Evolutionary conservation across 768 basidiomycete genomes (phyloP), one percentile per base, ranked within the genome.

Genomic region (Termitomyces sp.): DNA sequence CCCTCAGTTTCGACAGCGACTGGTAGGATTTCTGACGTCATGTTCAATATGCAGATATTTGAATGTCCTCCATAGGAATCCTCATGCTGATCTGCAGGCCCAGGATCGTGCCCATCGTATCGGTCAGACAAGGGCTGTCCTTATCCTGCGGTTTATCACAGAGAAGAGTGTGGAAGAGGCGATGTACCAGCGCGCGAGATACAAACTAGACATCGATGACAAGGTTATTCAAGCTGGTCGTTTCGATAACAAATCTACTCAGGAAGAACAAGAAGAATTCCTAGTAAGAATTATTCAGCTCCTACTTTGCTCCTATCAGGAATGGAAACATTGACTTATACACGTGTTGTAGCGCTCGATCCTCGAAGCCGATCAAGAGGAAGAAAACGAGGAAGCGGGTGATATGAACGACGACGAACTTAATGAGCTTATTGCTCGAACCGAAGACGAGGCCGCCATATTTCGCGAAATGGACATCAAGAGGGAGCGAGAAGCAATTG

Each of bases 91-190:
- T 87, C 76, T 98, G 60, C 97, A 99, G 73, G 97, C 97, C 13
- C 97, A 99, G 71, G 96, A 99, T 84, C 93, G 95, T 80, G 93
- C 92, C 11, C 96, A 99, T 81, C 95, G 97, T 82, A 99, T 99
- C 66, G 97, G 97, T 58, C 97, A 99, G 70, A 99, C 97, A 58
- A 96, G 95, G 72, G 91, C 94, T 46, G 97, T 99, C 20, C 86
- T 95, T 33, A 98, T 99, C 62, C 79, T 98, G 62, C 87, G 96
- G 60, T 92, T 99, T 71, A 95, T 99, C 69, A 97, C 96, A 4
- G 93, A 97, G 72, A 94, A 94, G 77, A 96, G 94, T 61, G 94
- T 99, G 24, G 97, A 98, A 74, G 97, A 98, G 73, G 93, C 94
- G 3, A 97, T 98, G 84, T 90, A 98, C 60, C 90, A 92, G 46